Percentiles rank a stretch among this genome's conserved stretches.
These are phyloP conservation scores for Hericium erinaceus DNA, from an alignment of 768 basidiomycete species.

Conservation along the genomic window DNA sequence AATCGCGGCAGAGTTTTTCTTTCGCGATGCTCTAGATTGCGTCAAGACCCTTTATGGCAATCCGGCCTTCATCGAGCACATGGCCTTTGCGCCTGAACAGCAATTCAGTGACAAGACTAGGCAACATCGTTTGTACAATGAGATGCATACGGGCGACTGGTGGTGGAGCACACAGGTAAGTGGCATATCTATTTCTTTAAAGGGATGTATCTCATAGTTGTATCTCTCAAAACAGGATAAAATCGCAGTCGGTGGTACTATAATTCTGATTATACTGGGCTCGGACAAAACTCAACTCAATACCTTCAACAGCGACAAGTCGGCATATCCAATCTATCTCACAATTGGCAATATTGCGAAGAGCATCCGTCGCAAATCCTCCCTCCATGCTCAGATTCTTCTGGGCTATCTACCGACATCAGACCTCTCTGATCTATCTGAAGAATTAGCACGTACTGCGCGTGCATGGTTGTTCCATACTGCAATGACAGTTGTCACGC, in stretches of 20 bases:
- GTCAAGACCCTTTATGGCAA: slow-evolving; percentile 5
- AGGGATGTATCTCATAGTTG: no score
- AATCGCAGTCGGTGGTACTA: no score
- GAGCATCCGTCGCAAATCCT: slow-evolving; percentile 12
- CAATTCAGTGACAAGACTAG: slow-evolving; percentile 1
- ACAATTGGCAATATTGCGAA: slow-evolving; percentile 20
- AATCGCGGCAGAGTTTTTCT: not conserved
- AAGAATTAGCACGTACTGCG: not conserved
- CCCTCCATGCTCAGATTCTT: slow-evolving; percentile 11
- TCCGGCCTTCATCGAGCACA: not conserved
- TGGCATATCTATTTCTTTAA: not conserved
- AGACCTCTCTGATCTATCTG: slow-evolving; percentile 1
- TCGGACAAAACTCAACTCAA: slow-evolving; percentile 16
- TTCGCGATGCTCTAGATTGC: slow-evolving; percentile 3
- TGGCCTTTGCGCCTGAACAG: slow-evolving; percentile 3
- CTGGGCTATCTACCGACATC: slow-evolving; percentile 20
- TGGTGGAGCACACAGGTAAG: slow-evolving; percentile 7
- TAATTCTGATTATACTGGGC: no score
- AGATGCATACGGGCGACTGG: slow-evolving; percentile 12
- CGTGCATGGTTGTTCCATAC: slow-evolving; percentile 12
- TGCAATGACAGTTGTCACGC: slow-evolving; percentile 10
- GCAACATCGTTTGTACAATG: slow-evolving; percentile 1
- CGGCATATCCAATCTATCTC: slow-evolving; percentile 23
- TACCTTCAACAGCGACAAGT: slow-evolving; percentile 13
- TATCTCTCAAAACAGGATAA: no score